Evolutionary conservation across 129 eudicot genomes (phyloP), one percentile per base, ranked within the genome.

Genomic region (Helianthus annuus): DNA sequence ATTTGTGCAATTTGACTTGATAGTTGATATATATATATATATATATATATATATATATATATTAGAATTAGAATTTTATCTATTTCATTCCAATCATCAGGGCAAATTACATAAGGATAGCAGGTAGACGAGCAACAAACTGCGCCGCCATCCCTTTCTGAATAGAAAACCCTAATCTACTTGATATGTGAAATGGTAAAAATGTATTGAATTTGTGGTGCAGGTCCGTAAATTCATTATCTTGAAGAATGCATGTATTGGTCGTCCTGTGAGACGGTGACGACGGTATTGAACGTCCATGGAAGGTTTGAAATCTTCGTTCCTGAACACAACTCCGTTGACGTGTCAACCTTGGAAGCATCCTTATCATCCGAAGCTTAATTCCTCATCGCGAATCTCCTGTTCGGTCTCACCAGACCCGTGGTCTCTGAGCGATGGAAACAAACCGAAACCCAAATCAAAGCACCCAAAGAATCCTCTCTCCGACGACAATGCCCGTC

Each of bases 401-500:
- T 77, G 83, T 80, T 69, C 87, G 39, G 69, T 85, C 68, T 62
- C 89, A 16, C 90, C 91, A 4, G 97, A 94, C 84, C 96, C 96
- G 19, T 94, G 98, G 98, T 71, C 92, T 4, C 86, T 85, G 56
- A 85, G 97, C 68, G 86, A 86, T 67, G 92, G 98, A 78, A 87
- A 89, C 81, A 53, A 77, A 59, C 98, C 96, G 19, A 92, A 87
- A 76, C 96, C 96, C 81, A 88, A 70, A 66, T 80, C 90, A 71
- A 89, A 85, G 62, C 79, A 85, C 85, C 90, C 96, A 36, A 93
- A 93, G 39, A 89, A 87, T 40, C 90, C 84, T 16, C 96, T 85
- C 14, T 80, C 96, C 19, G 97, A 94, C 71, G 96, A 85, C 89
- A 86, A 90, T 59, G 96, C 99, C 34, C 96, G 99, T 24, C 89